Evolutionary conservation across 139 green algal species (phyloP).

Genomic region (Chlorella vulgaris): DNA sequence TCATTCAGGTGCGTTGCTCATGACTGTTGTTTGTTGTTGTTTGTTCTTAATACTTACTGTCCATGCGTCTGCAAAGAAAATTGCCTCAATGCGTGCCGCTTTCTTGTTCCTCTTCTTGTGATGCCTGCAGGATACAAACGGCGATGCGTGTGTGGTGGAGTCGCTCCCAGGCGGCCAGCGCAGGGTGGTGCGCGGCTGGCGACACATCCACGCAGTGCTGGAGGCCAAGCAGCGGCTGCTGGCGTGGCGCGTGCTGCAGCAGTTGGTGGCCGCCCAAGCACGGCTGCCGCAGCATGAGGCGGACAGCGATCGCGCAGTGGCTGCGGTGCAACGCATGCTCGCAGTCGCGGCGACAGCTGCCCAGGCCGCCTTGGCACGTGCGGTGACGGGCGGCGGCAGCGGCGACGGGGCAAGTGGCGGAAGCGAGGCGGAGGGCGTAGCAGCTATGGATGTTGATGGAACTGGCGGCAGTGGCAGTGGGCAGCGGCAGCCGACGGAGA

Average conservation of each 20-base stretch:
- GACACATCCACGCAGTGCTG: constrained; percentile 13
- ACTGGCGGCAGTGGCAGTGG: neutral
- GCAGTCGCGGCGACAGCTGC: neutral
- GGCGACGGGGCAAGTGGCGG: neutral
- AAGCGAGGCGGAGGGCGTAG: neutral
- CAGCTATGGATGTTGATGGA: constrained; percentile 23
- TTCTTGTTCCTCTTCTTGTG: neutral
- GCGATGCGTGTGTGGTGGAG: constrained; percentile 30
- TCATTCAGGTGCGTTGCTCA: constrained; percentile 10
- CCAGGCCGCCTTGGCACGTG: neutral
- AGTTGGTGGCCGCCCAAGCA: neutral
- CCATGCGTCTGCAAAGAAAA: neutral
- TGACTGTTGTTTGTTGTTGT: neutral
- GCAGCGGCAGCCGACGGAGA: neutral
- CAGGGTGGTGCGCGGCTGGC: constrained; percentile 3
- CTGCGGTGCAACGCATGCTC: constrained; percentile 10
- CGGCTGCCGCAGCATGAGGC: neutral
- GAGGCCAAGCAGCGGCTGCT: constrained; percentile 23
- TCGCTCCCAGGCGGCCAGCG: neutral
- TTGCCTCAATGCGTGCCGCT: neutral
- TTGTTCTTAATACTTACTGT: neutral
- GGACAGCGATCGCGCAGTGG: constrained; percentile 10
- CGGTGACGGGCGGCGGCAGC: neutral
- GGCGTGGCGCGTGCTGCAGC: neutral
- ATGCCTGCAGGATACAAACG: constrained; percentile 27